phyloP scores from a whole-genome alignment of 140 eudicot genomes.

The Erigeron philadelphicus region DNA sequence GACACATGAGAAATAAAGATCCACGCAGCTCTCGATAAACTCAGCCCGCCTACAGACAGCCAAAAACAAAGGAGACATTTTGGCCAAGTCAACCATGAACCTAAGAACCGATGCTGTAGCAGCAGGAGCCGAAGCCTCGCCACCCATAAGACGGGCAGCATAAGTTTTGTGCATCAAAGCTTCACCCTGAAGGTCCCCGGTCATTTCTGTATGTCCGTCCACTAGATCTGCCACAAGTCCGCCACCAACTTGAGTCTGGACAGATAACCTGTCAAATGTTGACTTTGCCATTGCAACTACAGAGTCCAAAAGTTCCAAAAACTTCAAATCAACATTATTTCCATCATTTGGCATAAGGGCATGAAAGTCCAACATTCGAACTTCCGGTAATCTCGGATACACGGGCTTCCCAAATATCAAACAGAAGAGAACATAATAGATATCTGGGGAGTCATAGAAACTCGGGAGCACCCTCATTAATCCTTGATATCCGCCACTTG shows the following conservation, averaged over 20 bases:
- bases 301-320: constrained; percentile 77
- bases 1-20: constrained; percentile 84
- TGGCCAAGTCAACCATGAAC: constrained; percentile 92
- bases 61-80: constrained; percentile 85
- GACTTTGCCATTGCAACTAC: constrained; percentile 90
- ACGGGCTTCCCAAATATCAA: constrained; percentile 90
- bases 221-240: constrained; percentile 79
- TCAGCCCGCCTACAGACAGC: constrained; percentile 77
- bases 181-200: constrained; percentile 98
- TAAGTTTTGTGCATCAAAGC: constrained; percentile 97
- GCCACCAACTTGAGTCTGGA: constrained; percentile 63
- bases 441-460: constrained; percentile 95
- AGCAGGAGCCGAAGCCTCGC: constrained; percentile 97
- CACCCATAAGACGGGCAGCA: constrained; percentile 99
- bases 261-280: constrained; percentile 75
- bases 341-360: constrained; percentile 88
- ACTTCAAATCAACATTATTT: constrained; percentile 55
- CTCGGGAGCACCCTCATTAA: constrained; percentile 82
- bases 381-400: constrained; percentile 96
- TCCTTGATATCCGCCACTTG: constrained; percentile 92
- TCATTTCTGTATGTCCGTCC: constrained; percentile 74
- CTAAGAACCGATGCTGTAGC: constrained; percentile 92
- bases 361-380: constrained; percentile 90
- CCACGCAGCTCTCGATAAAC: constrained; percentile 81
- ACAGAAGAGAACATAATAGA: constrained; percentile 84